These are phyloP conservation scores for Cystobasidium tubakii DNA, from an alignment of 768 basidiomycete genomes.

Conservation along the genomic window DNA sequence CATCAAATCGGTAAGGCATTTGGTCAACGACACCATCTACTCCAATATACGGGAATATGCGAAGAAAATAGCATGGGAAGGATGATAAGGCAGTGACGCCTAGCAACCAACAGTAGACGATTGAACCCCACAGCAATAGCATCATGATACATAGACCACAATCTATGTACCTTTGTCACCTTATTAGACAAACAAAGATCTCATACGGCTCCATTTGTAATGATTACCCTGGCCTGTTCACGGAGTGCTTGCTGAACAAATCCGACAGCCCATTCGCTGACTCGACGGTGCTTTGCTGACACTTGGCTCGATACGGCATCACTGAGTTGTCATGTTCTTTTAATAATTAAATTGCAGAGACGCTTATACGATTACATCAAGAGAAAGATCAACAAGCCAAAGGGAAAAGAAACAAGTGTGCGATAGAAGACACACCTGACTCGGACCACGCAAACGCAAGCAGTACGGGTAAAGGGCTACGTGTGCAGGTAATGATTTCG, in stretches of 20 bases:
- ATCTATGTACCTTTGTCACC: neutral
- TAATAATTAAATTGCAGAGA: neutral
- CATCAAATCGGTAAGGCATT: neutral
- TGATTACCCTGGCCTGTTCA: too few relatives aligned
- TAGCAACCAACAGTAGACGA: too few relatives aligned
- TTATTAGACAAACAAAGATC: too few relatives aligned
- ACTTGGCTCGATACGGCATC: too few relatives aligned
- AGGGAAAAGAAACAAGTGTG: neutral
- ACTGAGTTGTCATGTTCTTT: too few relatives aligned
- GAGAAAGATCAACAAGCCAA: neutral
- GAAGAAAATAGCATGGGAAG: conserved; percentile 55
- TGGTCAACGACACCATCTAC: conserved; percentile 59
- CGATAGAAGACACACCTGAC: neutral
- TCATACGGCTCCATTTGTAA: too few relatives aligned
- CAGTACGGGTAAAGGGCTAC: too few relatives aligned
- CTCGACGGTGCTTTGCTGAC: too few relatives aligned
- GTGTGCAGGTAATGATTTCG: too few relatives aligned
- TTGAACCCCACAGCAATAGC: neutral
- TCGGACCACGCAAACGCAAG: too few relatives aligned
- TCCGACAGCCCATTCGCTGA: too few relatives aligned
- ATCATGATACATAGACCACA: neutral
- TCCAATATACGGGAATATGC: conserved; percentile 74
- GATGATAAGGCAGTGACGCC: neutral
- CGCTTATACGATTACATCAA: neutral
- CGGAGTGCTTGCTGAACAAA: too few relatives aligned